A percentile compares a stretch with the other conserved stretches of the same genome.
Evolutionary conservation across 805 yeast genomes (phyloP).

Genomic region (Kazachstania martiniae): DNA sequence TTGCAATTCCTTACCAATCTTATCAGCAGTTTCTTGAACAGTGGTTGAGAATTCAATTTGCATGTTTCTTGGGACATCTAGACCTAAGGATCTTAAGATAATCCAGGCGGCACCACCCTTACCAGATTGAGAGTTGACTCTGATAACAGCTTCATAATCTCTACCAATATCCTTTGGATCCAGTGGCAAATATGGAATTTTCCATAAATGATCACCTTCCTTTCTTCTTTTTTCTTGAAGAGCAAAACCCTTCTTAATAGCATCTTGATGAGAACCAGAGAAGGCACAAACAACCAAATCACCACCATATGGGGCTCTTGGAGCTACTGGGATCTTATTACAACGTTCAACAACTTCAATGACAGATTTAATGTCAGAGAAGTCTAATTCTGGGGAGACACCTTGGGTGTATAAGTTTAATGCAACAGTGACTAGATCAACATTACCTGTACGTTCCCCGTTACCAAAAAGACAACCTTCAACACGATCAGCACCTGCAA

Average conservation of each 20-base stretch:
- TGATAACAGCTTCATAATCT: constrained; percentile 83
- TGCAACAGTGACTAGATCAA: constrained; percentile 69
- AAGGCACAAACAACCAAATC: constrained; percentile 76
- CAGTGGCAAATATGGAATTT: constrained; percentile 70
- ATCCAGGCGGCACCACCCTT: constrained; percentile 90
- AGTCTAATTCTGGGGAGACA: constrained; percentile 57
- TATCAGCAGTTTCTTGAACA: constrained; percentile 63
- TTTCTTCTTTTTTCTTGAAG: constrained; percentile 28
- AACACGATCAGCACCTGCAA: constrained; percentile 83
- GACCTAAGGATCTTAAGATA: constrained; percentile 60
- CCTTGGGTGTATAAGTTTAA: constrained; percentile 75
- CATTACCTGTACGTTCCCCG: constrained; percentile 84
- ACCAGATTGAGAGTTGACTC: constrained; percentile 82
- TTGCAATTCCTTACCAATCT: constrained; percentile 59
- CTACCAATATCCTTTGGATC: constrained; percentile 82
- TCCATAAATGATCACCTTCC: constrained; percentile 42
- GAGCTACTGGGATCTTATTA: constrained; percentile 69
- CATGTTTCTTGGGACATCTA: constrained; percentile 72
- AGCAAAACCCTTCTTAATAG: constrained; percentile 72
- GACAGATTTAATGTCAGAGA: constrained; percentile 52
- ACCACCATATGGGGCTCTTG: constrained; percentile 78
- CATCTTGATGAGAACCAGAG: constrained; percentile 82
- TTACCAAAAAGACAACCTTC: constrained; percentile 82
- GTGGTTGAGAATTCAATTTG: constrained; percentile 65
- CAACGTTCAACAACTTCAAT: constrained; percentile 69